Percentiles rank a stretch among this genome's conserved stretches.
Conservation (phyloP, 805 yeast genomes). For the Kockiozyma suomiensis region DNA sequence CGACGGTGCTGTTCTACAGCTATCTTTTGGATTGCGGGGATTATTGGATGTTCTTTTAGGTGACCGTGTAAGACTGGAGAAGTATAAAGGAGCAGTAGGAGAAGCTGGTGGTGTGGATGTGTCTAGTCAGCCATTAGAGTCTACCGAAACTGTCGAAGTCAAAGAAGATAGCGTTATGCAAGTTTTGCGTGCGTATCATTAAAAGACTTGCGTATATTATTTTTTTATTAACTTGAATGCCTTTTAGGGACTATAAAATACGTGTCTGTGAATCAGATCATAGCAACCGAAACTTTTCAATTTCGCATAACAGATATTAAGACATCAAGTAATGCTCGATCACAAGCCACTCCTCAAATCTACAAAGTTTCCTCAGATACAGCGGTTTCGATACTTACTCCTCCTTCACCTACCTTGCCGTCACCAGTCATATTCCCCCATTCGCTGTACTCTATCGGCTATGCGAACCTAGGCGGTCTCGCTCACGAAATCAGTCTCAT, state of each 20-base stretch:
- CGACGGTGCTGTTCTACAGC: constrained; percentile 32
- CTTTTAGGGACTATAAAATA: constrained; percentile 46
- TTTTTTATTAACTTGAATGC: constrained; percentile 36
- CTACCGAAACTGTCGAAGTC: constrained; percentile 23
- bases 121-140: constrained; percentile 38
- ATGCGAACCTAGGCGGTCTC: constrained; percentile 76
- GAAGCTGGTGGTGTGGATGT: constrained; percentile 45
- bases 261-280: constrained; percentile 51
- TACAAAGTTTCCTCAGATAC: constrained; percentile 16
- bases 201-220: background rate
- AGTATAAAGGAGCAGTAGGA: constrained; percentile 54
- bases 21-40: constrained; percentile 43
- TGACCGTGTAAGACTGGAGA: constrained; percentile 54
- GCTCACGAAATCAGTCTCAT: constrained; percentile 61
- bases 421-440: background rate
- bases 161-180: background rate
- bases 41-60: constrained; percentile 53
- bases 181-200: constrained; percentile 2
- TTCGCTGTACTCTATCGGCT: constrained; percentile 37
- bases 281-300: constrained; percentile 57
- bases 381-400: constrained; percentile 12
- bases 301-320: constrained; percentile 38
- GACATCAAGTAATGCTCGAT: constrained; percentile 14
- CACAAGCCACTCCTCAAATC: constrained; percentile 3
- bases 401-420: background rate